phyloP scores from a whole-genome alignment of 2,329 filamentous ascomycete species.

The Epichloe festucae region DNA sequence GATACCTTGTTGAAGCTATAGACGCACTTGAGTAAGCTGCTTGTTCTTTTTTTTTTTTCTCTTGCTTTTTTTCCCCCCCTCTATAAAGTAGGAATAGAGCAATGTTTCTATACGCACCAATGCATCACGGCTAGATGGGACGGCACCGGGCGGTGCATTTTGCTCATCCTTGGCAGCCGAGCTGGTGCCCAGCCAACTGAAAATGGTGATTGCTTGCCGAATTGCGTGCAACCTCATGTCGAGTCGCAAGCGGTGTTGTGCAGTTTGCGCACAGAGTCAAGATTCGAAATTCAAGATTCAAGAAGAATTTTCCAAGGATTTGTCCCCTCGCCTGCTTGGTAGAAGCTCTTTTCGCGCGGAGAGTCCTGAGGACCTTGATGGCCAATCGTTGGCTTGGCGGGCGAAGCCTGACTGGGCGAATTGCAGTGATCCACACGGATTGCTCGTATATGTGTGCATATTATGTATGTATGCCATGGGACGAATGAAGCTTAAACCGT shows the following conservation, averaged over 20 bases:
- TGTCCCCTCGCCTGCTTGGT: too few species aligned
- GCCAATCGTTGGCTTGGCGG: not conserved
- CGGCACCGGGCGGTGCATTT: not conserved
- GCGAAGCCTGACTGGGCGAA: not conserved
- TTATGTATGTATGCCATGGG: too few species aligned
- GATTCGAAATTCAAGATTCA: not conserved
- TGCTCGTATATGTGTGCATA: too few species aligned
- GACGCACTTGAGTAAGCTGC: not conserved
- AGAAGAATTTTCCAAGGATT: not conserved
- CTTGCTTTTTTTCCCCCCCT: not conserved
- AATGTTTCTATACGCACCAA: not conserved
- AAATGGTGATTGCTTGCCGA: not conserved
- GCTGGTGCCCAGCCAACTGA: not conserved
- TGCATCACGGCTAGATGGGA: not conserved
- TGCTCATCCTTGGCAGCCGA: not conserved
- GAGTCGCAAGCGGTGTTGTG: not conserved
- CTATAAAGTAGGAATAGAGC: not conserved
- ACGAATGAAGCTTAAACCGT: not conserved
- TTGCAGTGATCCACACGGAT: not conserved
- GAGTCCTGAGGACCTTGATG: not conserved
- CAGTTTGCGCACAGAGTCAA: not conserved
- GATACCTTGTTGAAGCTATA: conserved; percentile 1
- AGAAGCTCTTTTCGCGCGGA: not conserved
- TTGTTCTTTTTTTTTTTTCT: too few species aligned
- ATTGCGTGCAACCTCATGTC: not conserved